phyloP scores from a whole-genome alignment of 768 basidiomycete species.

The Collybia sp. region DNA sequence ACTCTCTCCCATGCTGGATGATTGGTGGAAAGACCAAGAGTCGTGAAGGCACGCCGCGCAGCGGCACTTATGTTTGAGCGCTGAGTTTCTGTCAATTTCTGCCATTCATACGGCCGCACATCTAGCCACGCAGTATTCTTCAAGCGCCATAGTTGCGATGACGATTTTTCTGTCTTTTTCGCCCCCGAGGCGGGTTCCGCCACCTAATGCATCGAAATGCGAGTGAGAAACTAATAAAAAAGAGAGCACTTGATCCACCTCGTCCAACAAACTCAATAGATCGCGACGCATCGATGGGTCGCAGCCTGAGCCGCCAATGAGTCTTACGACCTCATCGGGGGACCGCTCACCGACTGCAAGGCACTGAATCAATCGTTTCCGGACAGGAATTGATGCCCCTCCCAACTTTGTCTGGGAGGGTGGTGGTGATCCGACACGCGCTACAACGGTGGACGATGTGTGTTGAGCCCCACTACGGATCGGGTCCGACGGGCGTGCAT shows the following conservation, averaged over 20 bases:
- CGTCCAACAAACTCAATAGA: conserved; percentile 42
- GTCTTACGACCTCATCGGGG: conserved; percentile 40
- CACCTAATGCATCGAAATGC: conserved; percentile 30
- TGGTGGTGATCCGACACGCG: conserved; percentile 4
- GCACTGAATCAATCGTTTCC: conserved; percentile 47
- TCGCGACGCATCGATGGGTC: conserved; percentile 31
- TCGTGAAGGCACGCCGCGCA: conserved; percentile 43
- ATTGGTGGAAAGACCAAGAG: conserved; percentile 50
- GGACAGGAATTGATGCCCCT: conserved; percentile 15
- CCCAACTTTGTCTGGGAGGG: conserved; percentile 13
- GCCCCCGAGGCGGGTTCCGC: conserved; percentile 37
- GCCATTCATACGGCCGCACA: conserved; percentile 65
- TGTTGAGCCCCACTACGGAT: conserved; percentile 22
- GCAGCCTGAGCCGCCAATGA: conserved; percentile 40
- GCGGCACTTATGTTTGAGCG: conserved; percentile 45
- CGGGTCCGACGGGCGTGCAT: conserved; percentile 21
- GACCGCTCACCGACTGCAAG: conserved; percentile 45
- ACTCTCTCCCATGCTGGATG: conserved; percentile 55
- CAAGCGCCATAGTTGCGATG: conserved; percentile 43
- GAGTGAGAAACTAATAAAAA: neutral
- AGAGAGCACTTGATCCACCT: conserved; percentile 33
- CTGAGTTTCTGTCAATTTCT: conserved; percentile 41
- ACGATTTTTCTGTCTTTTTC: conserved; percentile 30
- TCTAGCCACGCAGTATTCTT: conserved; percentile 59
- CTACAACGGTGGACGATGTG: conserved; percentile 16